Percentiles rank a stretch among this genome's conserved stretches.
phyloP scores from a whole-genome alignment of 768 basidiomycete genomes.

The Paxillus rubicundulus region DNA sequence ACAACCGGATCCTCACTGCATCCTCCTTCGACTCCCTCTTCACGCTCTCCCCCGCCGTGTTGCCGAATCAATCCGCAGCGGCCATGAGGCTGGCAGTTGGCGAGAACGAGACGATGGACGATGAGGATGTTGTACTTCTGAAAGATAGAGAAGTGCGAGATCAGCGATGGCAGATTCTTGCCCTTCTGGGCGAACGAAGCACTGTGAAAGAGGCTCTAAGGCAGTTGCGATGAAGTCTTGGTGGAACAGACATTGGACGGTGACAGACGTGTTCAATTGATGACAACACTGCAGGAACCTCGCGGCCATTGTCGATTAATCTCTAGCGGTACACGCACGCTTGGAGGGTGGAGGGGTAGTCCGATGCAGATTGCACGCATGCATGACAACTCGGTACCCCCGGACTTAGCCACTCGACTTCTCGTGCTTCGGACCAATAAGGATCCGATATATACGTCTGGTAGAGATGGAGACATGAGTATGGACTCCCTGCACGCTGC shows the following conservation, averaged over 20 bases:
- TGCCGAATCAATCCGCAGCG: slow-evolving; percentile 78
- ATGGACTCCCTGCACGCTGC: too few relatives aligned
- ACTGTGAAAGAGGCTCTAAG: slow-evolving; percentile 60
- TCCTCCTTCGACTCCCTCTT: slow-evolving; percentile 77
- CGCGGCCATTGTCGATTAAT: too few relatives aligned
- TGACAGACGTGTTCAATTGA: too few relatives aligned
- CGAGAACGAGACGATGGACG: slow-evolving; percentile 45
- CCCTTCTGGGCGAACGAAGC: slow-evolving; percentile 70
- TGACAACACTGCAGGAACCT: too few relatives aligned
- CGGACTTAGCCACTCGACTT: too few relatives aligned
- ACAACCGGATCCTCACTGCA: slow-evolving; percentile 51
- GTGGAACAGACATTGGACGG: not conserved
- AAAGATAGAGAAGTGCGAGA: slow-evolving; percentile 66
- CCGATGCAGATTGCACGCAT: too few relatives aligned
- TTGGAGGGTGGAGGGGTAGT: too few relatives aligned
- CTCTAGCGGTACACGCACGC: too few relatives aligned
- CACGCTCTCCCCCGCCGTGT: slow-evolving; percentile 69
- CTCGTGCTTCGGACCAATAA: too few relatives aligned
- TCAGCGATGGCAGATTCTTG: slow-evolving; percentile 75
- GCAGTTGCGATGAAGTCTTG: slow-evolving; percentile 29
- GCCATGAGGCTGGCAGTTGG: slow-evolving; percentile 67
- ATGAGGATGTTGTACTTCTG: slow-evolving; percentile 49
- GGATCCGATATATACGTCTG: too few relatives aligned
- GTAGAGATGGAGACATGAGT: too few relatives aligned
- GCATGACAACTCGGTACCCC: too few relatives aligned